phyloP scores from a whole-genome alignment of 768 basidiomycete species.

The Crassisporium funariophilum region DNA sequence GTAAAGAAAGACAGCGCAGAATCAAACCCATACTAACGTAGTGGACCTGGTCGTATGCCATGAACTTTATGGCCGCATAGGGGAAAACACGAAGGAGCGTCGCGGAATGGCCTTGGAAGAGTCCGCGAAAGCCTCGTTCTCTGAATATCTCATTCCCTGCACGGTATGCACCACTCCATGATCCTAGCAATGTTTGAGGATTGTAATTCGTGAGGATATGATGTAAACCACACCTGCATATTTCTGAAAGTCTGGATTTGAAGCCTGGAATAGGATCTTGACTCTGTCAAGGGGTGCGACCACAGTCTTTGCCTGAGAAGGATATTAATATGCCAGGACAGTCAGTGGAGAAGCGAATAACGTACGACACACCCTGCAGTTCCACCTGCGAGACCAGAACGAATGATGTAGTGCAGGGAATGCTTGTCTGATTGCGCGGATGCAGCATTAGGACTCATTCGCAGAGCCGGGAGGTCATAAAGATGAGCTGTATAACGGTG shows the following conservation, averaged over 20 bases:
- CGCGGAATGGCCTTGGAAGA: slow-evolving; percentile 95
- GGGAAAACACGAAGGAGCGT: slow-evolving; percentile 95
- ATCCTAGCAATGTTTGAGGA: slow-evolving; percentile 51
- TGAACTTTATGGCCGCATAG: slow-evolving; percentile 96
- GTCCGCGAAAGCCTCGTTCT: slow-evolving; percentile 70
- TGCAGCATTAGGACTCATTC: slow-evolving; percentile 65
- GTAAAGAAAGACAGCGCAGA: background rate
- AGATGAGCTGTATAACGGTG: slow-evolving; percentile 18
- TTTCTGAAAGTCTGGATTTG: slow-evolving; percentile 91
- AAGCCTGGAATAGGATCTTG: slow-evolving; percentile 98
- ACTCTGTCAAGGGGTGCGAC: slow-evolving; percentile 97
- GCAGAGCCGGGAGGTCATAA: slow-evolving; percentile 39
- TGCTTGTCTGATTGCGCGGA: slow-evolving; percentile 51
- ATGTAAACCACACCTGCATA: slow-evolving; percentile 75
- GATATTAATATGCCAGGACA: slow-evolving; percentile 10
- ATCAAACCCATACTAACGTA: slow-evolving; percentile 46
- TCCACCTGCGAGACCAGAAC: slow-evolving; percentile 90
- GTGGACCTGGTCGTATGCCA: slow-evolving; percentile 91
- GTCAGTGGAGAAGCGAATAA: slow-evolving; percentile 21
- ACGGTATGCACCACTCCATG: slow-evolving; percentile 81
- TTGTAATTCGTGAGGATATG: background rate
- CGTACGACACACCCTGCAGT: slow-evolving; percentile 91
- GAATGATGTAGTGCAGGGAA: slow-evolving; percentile 62
- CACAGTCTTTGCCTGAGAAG: slow-evolving; percentile 83
- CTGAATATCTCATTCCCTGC: slow-evolving; percentile 75